phyloP scores from a whole-genome alignment of 768 basidiomycete genomes.

The Russula ochroleuca region DNA sequence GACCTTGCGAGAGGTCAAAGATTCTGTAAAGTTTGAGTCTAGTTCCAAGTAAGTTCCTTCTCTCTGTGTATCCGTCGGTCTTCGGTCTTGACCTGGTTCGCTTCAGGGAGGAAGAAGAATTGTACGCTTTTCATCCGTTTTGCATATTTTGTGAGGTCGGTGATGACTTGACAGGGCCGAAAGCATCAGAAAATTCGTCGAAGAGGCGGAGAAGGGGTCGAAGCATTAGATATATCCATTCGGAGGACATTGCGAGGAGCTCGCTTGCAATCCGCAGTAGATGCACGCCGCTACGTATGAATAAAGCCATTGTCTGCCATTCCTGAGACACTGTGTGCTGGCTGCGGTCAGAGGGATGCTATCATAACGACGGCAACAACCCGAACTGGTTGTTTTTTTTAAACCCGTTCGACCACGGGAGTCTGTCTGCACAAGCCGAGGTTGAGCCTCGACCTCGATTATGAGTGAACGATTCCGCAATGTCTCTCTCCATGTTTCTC shows the following conservation, averaged over 20 bases:
- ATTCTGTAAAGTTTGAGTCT: conserved; percentile 57
- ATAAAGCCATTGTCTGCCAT: conserved; percentile 1
- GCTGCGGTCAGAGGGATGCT: no score
- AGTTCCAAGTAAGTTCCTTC: conserved; percentile 54
- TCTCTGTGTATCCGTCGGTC: conserved; percentile 6
- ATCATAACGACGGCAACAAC: neutral
- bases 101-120: conserved; percentile 75
- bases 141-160: conserved; percentile 28
- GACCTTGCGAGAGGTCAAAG: conserved; percentile 52
- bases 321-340: neutral
- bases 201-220: conserved; percentile 74
- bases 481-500: conserved; percentile 3
- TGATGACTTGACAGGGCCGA: conserved; percentile 46
- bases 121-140: conserved; percentile 49
- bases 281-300: conserved; percentile 4
- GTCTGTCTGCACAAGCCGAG: no score
- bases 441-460: neutral
- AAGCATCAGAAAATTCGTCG: conserved; percentile 77
- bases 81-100: conserved; percentile 9
- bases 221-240: conserved; percentile 42
- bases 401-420: no score
- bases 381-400: neutral
- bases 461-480: neutral
- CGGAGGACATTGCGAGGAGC: conserved; percentile 24
- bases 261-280: neutral